Percentiles rank a stretch among this genome's conserved stretches.
Evolutionary conservation across 2,329 filamentous ascomycete genomes (phyloP).

Genomic region (Piedraia hortae): DNA sequence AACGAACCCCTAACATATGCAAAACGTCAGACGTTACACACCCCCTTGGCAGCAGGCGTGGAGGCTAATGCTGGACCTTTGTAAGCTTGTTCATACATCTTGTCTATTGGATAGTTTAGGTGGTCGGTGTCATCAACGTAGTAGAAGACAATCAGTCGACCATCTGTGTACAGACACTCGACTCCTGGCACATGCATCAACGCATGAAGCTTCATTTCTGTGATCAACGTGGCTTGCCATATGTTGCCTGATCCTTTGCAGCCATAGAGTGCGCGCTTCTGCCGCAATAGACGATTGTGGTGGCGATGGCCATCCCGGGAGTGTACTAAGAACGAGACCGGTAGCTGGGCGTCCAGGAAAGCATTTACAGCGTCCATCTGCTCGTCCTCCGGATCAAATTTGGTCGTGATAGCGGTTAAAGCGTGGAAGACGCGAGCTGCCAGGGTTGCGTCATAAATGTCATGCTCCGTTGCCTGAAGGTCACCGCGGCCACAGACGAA

Average conservation of each 20-base stretch:
- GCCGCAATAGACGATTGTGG: background rate
- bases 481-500: conserved; percentile 1
- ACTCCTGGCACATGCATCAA: background rate
- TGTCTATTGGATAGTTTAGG: too few relatives aligned
- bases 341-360: background rate
- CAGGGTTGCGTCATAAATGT: conserved; percentile 1
- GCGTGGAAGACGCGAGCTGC: background rate
- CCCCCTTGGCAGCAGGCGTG: too few relatives aligned
- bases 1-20: too few relatives aligned
- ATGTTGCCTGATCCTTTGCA: background rate
- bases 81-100: too few relatives aligned
- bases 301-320: background rate
- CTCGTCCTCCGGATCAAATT: background rate
- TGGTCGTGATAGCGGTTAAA: background rate
- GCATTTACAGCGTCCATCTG: conserved; percentile 1
- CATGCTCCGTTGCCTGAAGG: background rate
- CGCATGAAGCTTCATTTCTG: background rate
- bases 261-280: background rate
- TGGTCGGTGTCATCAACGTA: conserved; percentile 1
- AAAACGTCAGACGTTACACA: too few relatives aligned
- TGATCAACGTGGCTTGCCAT: background rate
- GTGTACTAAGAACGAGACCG: background rate
- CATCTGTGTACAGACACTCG: background rate
- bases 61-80: too few relatives aligned
- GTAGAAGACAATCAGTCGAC: conserved; percentile 1